These are phyloP conservation scores for Pelargonium myrrhifolium DNA, from an alignment of 441 rosid species.

Conservation along the genomic window DNA sequence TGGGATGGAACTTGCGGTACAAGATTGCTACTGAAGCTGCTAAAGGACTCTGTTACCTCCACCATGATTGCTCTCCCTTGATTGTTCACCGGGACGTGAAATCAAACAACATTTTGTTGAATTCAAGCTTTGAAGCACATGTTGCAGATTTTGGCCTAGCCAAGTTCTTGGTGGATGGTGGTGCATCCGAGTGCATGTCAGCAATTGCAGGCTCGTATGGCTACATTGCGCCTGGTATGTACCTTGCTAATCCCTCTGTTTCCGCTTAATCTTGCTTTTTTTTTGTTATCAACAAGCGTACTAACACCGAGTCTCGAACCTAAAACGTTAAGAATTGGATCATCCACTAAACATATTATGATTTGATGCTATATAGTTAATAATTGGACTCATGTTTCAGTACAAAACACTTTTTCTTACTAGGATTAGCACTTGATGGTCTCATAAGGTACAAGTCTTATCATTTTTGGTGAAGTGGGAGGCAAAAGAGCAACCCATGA, in stretches of 20 bases:
- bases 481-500: conserved; percentile 5
- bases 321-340: no score
- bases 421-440: conserved; percentile 4
- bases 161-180: conserved; percentile 12
- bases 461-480: not conserved
- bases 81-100: conserved; percentile 50
- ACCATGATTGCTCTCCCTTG: conserved; percentile 48
- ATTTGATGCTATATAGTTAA: not conserved
- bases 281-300: no score
- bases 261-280: no score
- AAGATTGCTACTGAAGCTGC: conserved; percentile 48
- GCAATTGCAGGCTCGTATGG: conserved; percentile 9
- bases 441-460: conserved; percentile 3
- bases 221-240: conserved; percentile 8
- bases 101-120: conserved; percentile 35
- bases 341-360: not conserved
- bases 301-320: no score
- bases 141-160: conserved; percentile 9
- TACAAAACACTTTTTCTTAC: not conserved
- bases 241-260: not conserved
- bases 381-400: not conserved
- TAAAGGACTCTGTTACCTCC: conserved; percentile 45
- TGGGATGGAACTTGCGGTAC: conserved; percentile 43
- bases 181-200: conserved; percentile 9
- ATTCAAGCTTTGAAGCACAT: conserved; percentile 23